Conservation (phyloP, 768 basidiomycete species). For the Heimioporus sp. region DNA sequence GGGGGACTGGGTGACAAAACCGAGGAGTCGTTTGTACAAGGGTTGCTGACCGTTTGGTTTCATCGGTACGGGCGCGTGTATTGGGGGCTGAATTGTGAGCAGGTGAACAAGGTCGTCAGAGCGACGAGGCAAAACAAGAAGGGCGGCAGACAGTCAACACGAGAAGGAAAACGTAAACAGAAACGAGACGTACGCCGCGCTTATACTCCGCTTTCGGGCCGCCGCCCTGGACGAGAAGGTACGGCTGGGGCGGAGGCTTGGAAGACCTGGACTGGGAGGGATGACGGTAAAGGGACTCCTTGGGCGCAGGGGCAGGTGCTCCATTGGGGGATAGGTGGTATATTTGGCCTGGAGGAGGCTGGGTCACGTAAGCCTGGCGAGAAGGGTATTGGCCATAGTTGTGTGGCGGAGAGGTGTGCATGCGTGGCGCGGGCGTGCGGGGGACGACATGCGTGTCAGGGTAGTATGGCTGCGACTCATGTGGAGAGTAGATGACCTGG, state of each 20-base stretch:
- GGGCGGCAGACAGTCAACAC: constrained; percentile 10
- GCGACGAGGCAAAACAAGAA: constrained; percentile 4
- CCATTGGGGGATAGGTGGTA: constrained; percentile 16
- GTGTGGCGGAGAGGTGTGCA: constrained; percentile 17
- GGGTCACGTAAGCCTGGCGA: constrained; percentile 16
- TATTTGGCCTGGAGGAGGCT: constrained; percentile 30
- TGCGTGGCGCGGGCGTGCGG: constrained; percentile 16
- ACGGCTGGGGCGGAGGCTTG: constrained; percentile 24
- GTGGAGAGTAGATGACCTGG: constrained; percentile 15
- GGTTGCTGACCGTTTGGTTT: constrained; percentile 29
- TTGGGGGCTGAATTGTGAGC: constrained; percentile 15
- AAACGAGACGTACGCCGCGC: constrained; percentile 25
- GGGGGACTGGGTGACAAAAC: constrained; percentile 27
- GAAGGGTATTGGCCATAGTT: constrained; percentile 20
- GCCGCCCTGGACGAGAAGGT: constrained; percentile 23
- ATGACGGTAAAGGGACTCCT: constrained; percentile 16
- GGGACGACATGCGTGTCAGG: constrained; percentile 7
- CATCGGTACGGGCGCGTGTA: constrained; percentile 29
- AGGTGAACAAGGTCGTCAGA: constrained; percentile 1
- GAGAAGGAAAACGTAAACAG: constrained; percentile 9
- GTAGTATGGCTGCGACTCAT: constrained; percentile 6
- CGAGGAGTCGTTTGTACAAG: constrained; percentile 30
- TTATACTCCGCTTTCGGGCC: constrained; percentile 32
- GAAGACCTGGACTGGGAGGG: constrained; percentile 21
- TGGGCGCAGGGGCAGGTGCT: constrained; percentile 10